Evolutionary conservation across 345 rosid genomes (phyloP), one percentile per base, ranked within the genome.

Genomic region (Geranium rotundifolium): DNA sequence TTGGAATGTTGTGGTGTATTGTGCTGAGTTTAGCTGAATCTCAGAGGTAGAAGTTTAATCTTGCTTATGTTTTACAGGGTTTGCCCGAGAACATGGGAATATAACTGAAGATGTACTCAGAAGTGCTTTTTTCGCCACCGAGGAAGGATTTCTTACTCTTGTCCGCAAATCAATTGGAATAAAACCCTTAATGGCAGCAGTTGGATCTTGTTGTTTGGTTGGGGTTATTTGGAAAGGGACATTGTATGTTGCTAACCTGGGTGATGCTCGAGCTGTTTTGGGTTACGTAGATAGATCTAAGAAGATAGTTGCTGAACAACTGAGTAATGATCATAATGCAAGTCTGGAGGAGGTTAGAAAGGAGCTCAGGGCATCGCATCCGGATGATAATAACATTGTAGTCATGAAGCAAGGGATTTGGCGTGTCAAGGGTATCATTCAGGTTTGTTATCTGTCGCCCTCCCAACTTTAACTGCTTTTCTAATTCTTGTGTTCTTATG

Each of bases 351-450:
- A 86, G 82, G 90, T 90, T 66, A 90, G 97, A 71, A 81, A 80
- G 77, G 96, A 93, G 75, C 87, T 93, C 56, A 88, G 65, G 78
- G 84, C 86, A 1, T 64, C 82, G 79, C 96, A 93, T 82, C 97
- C 95, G 0, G 96, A 90, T 67, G 97, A 90, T 76, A 72, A 91
- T 0, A 84, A 88, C 54, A 86, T 93, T 62, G 95, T 93, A 54
- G 85, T 87, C 20, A 72, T 81, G 81, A 90, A 88, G 77, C 81
- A 85, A 23, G 99, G 97, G 27, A 95, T 79, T 16, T 93, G 97
- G 97, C 99, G 99, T 57, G 67, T 93, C 85, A 93, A 93, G 81
- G 99, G 99, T 79, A 84, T 93, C 61, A 90, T 90, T 76, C 99
- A 93, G 96, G 99, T 93, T 74, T 61, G 64, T 52, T 63, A 62